Evolutionary conservation across 345 rosid species (phyloP).

Genomic region (Syzygium aromaticum): DNA sequence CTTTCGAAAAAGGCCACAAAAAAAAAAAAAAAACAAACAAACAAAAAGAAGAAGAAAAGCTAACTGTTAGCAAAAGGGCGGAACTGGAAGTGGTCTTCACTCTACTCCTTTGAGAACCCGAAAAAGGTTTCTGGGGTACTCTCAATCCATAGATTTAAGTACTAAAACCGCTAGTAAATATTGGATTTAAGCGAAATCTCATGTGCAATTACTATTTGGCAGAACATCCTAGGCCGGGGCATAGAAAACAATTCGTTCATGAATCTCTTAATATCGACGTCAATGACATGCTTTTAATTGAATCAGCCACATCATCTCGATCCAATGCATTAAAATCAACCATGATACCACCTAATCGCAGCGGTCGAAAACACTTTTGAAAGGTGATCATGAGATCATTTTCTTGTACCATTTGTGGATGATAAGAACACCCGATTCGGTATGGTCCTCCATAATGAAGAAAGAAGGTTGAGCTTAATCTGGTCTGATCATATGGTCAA

Average conservation of each 20-base stretch:
- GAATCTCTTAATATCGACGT: neutral
- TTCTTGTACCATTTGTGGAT: neutral
- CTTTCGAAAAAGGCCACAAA: neutral
- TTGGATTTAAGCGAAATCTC: neutral
- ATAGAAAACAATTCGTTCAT: neutral
- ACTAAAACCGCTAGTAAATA: neutral
- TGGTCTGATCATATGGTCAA: neutral
- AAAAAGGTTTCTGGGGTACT: neutral
- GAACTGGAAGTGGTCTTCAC: neutral
- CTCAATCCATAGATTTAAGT: neutral
- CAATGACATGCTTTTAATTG: neutral
- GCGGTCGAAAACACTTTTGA: neutral
- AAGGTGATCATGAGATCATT: neutral
- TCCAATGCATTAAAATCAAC: neutral
- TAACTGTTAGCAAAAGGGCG: neutral
- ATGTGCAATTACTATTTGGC: neutral
- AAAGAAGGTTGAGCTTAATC: neutral
- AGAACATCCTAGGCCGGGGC: neutral
- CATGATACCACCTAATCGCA: neutral
- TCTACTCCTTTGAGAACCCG: neutral
- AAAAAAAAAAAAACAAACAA: too few species aligned
- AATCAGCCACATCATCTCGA: neutral
- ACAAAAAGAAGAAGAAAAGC: neutral
- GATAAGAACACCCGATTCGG: neutral
- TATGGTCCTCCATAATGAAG: neutral